Evolutionary conservation across 495 filamentous ascomycete species (phyloP).

Genomic region (Neurospora terricola): DNA sequence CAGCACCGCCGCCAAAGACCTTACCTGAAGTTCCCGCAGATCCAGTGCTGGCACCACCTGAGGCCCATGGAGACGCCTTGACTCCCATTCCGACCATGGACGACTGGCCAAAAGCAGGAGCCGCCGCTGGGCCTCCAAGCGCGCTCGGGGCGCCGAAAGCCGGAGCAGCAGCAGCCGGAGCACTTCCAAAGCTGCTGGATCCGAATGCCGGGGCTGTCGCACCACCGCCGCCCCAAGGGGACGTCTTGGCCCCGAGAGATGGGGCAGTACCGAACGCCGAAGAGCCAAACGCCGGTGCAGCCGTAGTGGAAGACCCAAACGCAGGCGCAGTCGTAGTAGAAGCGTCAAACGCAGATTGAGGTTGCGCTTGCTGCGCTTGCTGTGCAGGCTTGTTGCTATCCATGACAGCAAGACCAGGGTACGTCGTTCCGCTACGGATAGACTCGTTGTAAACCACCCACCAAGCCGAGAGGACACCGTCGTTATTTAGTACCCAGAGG

Average conservation of each 20-base stretch:
- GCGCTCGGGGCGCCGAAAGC: slow-evolving; percentile 40
- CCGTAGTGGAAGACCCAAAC: slow-evolving; percentile 15
- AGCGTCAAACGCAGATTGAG: slow-evolving; percentile 24
- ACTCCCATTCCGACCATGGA: slow-evolving; percentile 17
- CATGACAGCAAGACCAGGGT: slow-evolving; percentile 53
- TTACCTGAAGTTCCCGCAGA: slow-evolving; percentile 7
- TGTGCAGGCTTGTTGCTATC: slow-evolving; percentile 17
- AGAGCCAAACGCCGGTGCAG: slow-evolving; percentile 22
- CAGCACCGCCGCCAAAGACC: slow-evolving; percentile 26
- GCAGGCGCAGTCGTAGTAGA: slow-evolving; percentile 12
- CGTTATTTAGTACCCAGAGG: slow-evolving; percentile 77
- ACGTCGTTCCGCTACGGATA: slow-evolving; percentile 60
- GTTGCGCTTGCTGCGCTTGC: slow-evolving; percentile 14
- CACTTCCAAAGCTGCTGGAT: slow-evolving; percentile 22
- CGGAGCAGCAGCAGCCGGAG: slow-evolving; percentile 16
- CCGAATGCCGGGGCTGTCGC: slow-evolving; percentile 26
- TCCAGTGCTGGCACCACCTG: slow-evolving; percentile 19
- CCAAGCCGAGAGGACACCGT: slow-evolving; percentile 78
- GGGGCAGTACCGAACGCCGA: slow-evolving; percentile 32
- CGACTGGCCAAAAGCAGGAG: slow-evolving; percentile 45
- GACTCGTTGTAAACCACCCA: slow-evolving; percentile 87
- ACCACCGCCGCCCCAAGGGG: slow-evolving; percentile 33
- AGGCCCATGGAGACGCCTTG: slow-evolving; percentile 33
- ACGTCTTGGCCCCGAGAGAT: slow-evolving; percentile 27
- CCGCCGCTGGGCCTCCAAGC: slow-evolving; percentile 25